Conservation (phyloP, 805 yeast species). For the Lachancea quebecensis region DNA sequence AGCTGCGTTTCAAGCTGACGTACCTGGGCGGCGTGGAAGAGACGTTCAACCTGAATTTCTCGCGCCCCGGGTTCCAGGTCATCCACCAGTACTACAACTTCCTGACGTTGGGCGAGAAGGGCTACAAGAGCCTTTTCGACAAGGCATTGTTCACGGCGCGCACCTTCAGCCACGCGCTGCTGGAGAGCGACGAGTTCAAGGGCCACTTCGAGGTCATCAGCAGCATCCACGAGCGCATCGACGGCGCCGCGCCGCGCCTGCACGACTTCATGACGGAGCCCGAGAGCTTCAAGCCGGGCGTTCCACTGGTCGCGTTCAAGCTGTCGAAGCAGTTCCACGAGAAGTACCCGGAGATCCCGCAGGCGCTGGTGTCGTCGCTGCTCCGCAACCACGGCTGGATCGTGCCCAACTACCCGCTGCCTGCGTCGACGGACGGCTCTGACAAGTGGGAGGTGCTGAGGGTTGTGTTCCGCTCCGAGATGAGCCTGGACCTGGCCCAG, state of each 20-base stretch:
- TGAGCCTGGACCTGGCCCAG: constrained; percentile 37
- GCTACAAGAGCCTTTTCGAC: constrained; percentile 59
- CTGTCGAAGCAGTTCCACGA: constrained; percentile 51
- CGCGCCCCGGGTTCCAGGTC: constrained; percentile 89
- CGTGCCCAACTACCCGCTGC: constrained; percentile 82
- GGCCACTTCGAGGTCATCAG: constrained; percentile 68
- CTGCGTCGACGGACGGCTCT: constrained; percentile 41
- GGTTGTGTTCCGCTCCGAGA: constrained; percentile 70
- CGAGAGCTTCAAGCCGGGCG: constrained; percentile 57
- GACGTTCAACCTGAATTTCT: constrained; percentile 79
- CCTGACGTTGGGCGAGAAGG: constrained; percentile 60
- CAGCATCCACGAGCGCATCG: constrained; percentile 59
- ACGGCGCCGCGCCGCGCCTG: constrained; percentile 25
- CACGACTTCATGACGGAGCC: constrained; percentile 27
- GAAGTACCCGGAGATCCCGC: constrained; percentile 75
- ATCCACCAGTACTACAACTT: constrained; percentile 82
- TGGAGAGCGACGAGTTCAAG: constrained; percentile 56
- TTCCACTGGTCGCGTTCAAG: constrained; percentile 86
- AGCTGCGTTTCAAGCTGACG: constrained; percentile 67
- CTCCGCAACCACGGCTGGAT: constrained; percentile 80
- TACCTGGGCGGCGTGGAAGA: constrained; percentile 87
- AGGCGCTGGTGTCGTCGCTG: constrained; percentile 62
- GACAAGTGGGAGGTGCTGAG: constrained; percentile 65
- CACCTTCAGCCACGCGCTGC: constrained; percentile 37
- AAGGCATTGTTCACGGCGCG: constrained; percentile 69